These are phyloP conservation scores for Talaromyces sp. DNA, from an alignment of 2,329 filamentous ascomycete species.

Conservation along the genomic window DNA sequence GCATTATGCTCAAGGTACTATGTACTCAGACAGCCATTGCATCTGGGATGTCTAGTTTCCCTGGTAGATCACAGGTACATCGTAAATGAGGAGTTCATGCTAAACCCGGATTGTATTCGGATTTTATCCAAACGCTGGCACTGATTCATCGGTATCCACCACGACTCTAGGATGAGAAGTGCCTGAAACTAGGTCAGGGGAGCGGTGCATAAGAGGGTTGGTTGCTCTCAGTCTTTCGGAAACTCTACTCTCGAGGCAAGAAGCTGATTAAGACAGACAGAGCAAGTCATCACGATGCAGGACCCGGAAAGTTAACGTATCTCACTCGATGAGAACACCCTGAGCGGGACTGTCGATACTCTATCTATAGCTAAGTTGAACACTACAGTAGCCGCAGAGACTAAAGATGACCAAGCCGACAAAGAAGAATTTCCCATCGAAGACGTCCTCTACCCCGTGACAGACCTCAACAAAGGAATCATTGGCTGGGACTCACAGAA, in stretches of 20 bases:
- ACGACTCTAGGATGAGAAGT: background rate
- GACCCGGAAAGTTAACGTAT: background rate
- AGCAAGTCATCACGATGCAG: background rate
- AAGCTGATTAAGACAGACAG: background rate
- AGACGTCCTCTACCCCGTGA: slow-evolving; percentile 11
- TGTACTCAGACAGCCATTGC: too few relatives aligned
- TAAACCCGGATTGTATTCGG: background rate
- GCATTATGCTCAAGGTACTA: too few relatives aligned
- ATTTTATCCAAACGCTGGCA: background rate
- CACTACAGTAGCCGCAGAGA: background rate
- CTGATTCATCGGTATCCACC: slow-evolving; percentile 3
- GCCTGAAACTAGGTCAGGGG: background rate
- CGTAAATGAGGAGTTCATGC: background rate
- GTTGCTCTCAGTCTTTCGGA: background rate
- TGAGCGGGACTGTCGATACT: background rate
- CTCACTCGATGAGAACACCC: slow-evolving; percentile 2
- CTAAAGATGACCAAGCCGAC: background rate
- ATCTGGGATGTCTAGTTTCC: background rate
- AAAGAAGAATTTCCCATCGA: background rate
- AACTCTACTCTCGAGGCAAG: background rate
- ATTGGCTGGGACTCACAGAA: slow-evolving; percentile 24
- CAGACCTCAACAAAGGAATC: slow-evolving; percentile 16
- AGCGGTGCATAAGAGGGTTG: background rate
- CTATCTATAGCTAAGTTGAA: background rate
- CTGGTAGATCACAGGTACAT: background rate